Evolutionary conservation across 164 flowering plant species (phyloP).

Genomic region (Litsea cubeba): DNA sequence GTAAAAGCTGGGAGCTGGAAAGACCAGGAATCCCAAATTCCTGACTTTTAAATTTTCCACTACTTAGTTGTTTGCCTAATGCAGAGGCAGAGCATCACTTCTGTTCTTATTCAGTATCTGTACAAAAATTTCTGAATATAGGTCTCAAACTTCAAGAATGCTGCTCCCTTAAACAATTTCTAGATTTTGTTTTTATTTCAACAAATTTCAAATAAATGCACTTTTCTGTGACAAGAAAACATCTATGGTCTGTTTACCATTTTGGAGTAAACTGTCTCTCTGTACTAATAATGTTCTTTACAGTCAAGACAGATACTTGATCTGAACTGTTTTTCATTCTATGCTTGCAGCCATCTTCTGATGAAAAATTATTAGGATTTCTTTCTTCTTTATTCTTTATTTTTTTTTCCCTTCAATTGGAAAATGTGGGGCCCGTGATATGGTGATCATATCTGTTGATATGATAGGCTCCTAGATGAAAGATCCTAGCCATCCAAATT

Average conservation of each 20-base stretch:
- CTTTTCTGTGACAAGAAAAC: not conserved
- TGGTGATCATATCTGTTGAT: not conserved
- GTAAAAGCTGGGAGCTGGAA: constrained; percentile 9
- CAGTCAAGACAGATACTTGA: not conserved
- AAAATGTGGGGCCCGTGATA: not conserved
- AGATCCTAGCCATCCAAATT: not conserved
- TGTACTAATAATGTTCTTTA: too few relatives aligned
- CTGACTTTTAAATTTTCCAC: not conserved
- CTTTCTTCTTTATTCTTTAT: too few relatives aligned
- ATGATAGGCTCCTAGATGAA: not conserved
- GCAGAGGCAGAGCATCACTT: not conserved
- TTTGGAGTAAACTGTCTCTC: too few relatives aligned
- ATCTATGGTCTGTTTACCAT: not conserved
- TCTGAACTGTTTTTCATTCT: not conserved
- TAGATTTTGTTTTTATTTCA: too few relatives aligned
- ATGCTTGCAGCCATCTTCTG: not conserved
- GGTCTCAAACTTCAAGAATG: not conserved
- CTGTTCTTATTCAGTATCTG: not conserved
- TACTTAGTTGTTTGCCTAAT: not conserved
- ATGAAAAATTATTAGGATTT: not conserved
- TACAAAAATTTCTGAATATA: not conserved
- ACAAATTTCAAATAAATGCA: not conserved
- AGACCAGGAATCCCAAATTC: not conserved
- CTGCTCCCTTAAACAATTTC: not conserved
- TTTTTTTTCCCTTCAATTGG: not conserved